A percentile compares a stretch with the other conserved stretches of the same genome.
These are phyloP conservation scores for Closterium sp. DNA, from an alignment of 139 green algal genomes.

Conservation along the genomic window DNA sequence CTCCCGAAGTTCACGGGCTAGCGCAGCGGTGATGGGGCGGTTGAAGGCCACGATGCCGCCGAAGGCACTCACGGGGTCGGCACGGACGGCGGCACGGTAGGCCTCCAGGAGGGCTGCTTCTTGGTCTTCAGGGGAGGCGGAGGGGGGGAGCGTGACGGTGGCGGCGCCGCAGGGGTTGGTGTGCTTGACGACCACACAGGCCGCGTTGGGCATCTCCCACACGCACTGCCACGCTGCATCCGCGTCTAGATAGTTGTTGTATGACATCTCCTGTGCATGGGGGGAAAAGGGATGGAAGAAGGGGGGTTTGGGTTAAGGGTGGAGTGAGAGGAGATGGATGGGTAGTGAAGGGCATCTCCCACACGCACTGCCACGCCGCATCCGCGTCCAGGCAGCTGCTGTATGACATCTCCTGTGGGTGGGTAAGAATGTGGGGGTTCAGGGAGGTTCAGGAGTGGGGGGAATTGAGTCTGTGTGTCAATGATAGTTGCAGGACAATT, in stretches of 20 bases:
- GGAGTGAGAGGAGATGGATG: neutral
- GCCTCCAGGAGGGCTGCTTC: conserved; percentile 80
- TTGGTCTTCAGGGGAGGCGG: conserved; percentile 20
- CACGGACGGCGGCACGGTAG: conserved; percentile 87
- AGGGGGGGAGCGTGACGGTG: neutral
- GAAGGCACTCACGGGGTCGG: conserved; percentile 95
- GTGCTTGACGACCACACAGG: conserved; percentile 99
- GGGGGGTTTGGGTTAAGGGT: neutral
- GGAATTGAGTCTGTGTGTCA: no score
- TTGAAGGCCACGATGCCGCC: conserved; percentile 99
- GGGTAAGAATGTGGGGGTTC: no score
- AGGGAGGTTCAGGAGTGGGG: no score
- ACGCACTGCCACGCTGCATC: conserved; percentile 74
- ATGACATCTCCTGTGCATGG: conserved; percentile 79
- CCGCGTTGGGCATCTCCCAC: conserved; percentile 76
- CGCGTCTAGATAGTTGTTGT: conserved; percentile 99
- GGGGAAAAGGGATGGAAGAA: neutral
- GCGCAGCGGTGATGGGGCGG: conserved; percentile 56
- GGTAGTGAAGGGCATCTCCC: conserved; percentile 52
- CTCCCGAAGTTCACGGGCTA: conserved; percentile 91
- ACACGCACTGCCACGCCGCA: conserved; percentile 68
- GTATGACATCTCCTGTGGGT: conserved; percentile 86
- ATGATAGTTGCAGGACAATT: no score
- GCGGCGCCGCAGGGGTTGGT: conserved; percentile 98
- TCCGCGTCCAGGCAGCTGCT: conserved; percentile 99